These are phyloP conservation scores for Avena sativa DNA, from an alignment of 176 grass and related monocot genomes.

Conservation along the genomic window DNA sequence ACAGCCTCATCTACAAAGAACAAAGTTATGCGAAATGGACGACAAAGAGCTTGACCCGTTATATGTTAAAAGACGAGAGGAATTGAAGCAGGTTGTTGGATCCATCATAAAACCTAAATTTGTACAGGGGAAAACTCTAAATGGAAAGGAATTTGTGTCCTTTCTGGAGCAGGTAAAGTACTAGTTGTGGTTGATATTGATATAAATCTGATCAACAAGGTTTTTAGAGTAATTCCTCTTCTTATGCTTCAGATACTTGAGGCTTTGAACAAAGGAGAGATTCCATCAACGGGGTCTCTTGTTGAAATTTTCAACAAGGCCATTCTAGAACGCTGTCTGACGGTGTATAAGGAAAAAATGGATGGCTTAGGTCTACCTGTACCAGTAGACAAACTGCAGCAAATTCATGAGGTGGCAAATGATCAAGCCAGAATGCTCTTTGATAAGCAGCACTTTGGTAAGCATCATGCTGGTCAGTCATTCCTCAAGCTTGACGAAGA, in stretches of 20 bases:
- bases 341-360: constrained; percentile 73
- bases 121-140: constrained; percentile 84
- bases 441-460: constrained; percentile 93
- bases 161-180: constrained; percentile 86
- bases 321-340: constrained; percentile 92
- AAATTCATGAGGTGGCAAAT: constrained; percentile 70
- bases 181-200: constrained; percentile 10
- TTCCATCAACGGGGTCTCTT: constrained; percentile 88
- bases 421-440: constrained; percentile 67
- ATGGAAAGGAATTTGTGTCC: constrained; percentile 87
- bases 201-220: background rate
- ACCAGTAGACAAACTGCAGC: constrained; percentile 64
- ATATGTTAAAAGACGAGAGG: constrained; percentile 80
- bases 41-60: constrained; percentile 78
- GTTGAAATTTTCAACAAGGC: constrained; percentile 98
- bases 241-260: constrained; percentile 85
- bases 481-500: constrained; percentile 80
- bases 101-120: constrained; percentile 88
- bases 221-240: constrained; percentile 1
- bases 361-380: constrained; percentile 78
- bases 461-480: constrained; percentile 77
- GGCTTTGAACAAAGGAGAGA: constrained; percentile 98
- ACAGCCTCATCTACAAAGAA: constrained; percentile 99
- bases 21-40: constrained; percentile 92
- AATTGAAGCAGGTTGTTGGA: constrained; percentile 85